Evolutionary conservation across 2,329 filamentous ascomycete genomes (phyloP).

Genomic region (Aureobasidium pullulans): DNA sequence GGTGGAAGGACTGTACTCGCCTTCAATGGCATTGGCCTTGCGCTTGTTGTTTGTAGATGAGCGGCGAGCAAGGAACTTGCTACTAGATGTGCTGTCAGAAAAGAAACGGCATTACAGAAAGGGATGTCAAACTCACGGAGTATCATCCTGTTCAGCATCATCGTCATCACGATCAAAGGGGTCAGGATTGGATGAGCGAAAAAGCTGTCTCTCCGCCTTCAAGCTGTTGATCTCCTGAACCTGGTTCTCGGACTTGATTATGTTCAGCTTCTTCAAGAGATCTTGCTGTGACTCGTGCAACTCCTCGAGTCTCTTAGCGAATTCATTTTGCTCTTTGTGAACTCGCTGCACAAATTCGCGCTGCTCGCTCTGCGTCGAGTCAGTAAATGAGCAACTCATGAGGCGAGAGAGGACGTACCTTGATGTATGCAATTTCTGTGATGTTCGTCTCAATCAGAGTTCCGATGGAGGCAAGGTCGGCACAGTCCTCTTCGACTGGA

Average conservation of each 20-base stretch:
- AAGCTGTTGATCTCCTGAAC: neutral
- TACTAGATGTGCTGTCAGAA: neutral
- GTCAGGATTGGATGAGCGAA: neutral
- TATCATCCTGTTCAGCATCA: neutral
- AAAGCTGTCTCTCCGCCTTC: neutral
- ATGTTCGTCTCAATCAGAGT: neutral
- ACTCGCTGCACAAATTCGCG: neutral
- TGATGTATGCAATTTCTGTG: neutral
- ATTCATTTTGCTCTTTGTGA: neutral
- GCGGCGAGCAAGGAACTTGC: neutral
- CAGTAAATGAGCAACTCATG: neutral
- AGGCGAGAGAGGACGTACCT: neutral
- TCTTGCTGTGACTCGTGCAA: neutral
- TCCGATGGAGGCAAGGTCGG: neutral
- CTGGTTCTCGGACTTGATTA: neutral
- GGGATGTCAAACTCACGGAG: neutral
- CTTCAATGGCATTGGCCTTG: too few species aligned
- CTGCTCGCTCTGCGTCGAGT: neutral
- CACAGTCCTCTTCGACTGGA: neutral
- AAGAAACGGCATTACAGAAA: neutral
- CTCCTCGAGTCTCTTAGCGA: neutral
- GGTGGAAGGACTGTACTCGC: too few species aligned
- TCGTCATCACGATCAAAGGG: neutral
- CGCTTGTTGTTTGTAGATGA: too few species aligned
- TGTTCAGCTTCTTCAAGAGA: neutral